Percentiles rank a stretch among this genome's conserved stretches.
These are phyloP conservation scores for Puccinia novopanici DNA, from an alignment of 1,284 basidiomycete genomes.

Conservation along the genomic window DNA sequence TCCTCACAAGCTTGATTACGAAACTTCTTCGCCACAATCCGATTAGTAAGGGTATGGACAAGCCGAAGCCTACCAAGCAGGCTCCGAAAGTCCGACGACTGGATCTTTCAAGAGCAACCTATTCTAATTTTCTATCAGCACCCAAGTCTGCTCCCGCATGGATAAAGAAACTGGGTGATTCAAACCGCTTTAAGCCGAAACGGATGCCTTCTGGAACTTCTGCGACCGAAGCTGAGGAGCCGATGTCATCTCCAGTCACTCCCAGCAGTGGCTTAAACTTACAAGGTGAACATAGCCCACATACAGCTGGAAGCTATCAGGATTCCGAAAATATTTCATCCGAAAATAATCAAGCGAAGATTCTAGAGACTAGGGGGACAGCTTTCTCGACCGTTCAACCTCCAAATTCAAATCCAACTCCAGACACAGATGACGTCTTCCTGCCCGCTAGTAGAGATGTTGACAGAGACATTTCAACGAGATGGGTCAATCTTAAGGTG, in stretches of 20 bases:
- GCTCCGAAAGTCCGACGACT: constrained; percentile 11
- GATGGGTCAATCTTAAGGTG: constrained; percentile 20
- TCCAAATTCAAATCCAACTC: background rate
- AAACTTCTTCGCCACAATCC: too few relatives aligned
- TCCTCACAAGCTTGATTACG: too few relatives aligned
- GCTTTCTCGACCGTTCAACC: constrained; percentile 4
- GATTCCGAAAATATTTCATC: background rate
- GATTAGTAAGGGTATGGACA: background rate
- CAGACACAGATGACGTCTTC: background rate
- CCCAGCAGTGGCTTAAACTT: background rate
- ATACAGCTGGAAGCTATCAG: background rate
- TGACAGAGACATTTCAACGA: constrained; percentile 2
- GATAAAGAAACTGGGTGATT: constrained; percentile 22
- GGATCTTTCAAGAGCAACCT: constrained; percentile 18
- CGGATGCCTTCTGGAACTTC: constrained; percentile 3
- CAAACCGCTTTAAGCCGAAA: constrained; percentile 19
- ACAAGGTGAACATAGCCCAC: background rate
- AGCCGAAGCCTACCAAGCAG: background rate
- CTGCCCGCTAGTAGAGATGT: background rate
- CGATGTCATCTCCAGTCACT: constrained; percentile 3
- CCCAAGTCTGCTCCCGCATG: constrained; percentile 25
- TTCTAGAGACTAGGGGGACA: background rate
- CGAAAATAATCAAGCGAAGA: background rate
- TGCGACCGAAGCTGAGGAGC: constrained; percentile 18
- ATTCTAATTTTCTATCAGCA: constrained; percentile 20